A percentile compares a stretch with the other conserved stretches of the same genome.
These are phyloP conservation scores for Blastobotrys ciferrii DNA, from an alignment of 1,139 yeast genomes.

Conservation along the genomic window DNA sequence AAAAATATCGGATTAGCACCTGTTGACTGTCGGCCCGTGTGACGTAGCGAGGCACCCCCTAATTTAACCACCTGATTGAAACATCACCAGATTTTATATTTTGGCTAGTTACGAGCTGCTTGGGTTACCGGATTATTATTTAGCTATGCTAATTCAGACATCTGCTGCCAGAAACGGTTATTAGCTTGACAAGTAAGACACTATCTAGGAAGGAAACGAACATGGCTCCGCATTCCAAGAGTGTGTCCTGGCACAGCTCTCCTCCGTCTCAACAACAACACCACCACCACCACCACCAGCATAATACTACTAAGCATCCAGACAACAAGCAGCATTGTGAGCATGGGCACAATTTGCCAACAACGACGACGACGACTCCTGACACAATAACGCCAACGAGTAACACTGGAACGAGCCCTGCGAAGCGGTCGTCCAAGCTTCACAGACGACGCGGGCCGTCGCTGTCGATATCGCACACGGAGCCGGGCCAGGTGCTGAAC, in stretches of 20 bases:
- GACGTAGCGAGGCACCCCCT: no score
- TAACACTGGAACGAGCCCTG: not conserved
- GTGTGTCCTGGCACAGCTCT: conserved; percentile 21
- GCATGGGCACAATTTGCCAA: no score
- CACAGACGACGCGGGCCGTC: conserved; percentile 9
- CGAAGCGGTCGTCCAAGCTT: conserved; percentile 4
- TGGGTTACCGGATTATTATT: no score
- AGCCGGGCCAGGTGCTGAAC: not conserved
- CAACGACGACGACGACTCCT: not conserved
- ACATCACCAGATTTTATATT: not conserved
- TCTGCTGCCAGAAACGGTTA: not conserved
- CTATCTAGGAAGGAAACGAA: not conserved
- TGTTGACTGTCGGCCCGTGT: not conserved
- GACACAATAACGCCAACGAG: conserved; percentile 8
- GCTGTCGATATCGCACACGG: conserved; percentile 1
- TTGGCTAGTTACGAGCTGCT: no score
- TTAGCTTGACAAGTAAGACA: not conserved
- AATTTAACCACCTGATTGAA: not conserved
- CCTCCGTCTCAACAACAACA: not conserved
- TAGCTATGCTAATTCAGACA: not conserved
- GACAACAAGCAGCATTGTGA: no score
- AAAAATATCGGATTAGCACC: not conserved
- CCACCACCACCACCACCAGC: conserved; percentile 9
- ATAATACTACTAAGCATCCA: no score
- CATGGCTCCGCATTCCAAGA: conserved; percentile 20